Percentiles rank a stretch among this genome's conserved stretches.
Evolutionary conservation across 495 filamentous ascomycete species (phyloP).

Genomic region (Talaromyces thailandensis): DNA sequence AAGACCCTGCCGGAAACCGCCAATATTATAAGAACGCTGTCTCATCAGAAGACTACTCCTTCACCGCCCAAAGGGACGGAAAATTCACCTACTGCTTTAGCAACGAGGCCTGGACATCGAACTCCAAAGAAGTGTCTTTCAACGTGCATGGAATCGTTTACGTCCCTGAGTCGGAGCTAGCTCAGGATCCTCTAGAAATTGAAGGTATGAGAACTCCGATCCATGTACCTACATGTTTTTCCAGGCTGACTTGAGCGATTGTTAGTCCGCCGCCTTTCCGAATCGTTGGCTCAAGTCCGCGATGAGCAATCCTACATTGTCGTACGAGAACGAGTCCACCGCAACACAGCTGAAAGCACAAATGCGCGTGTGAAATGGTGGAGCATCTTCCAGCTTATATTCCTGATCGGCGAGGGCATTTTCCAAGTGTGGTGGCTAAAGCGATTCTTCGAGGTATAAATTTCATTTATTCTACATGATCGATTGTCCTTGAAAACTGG

Average conservation of each 20-base stretch:
- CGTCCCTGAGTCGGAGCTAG: conserved; percentile 77
- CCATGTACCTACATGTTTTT: neutral
- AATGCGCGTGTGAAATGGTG: conserved; percentile 98
- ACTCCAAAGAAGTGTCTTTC: conserved; percentile 94
- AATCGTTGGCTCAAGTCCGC: conserved; percentile 82
- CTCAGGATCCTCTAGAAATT: conserved; percentile 79
- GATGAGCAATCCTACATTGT: conserved; percentile 98
- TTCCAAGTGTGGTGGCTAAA: conserved; percentile 99
- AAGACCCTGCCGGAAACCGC: conserved; percentile 66
- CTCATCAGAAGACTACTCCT: conserved; percentile 87
- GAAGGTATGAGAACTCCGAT: conserved; percentile 52
- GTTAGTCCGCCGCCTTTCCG: conserved; percentile 73
- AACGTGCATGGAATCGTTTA: conserved; percentile 99
- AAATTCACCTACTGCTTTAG: conserved; percentile 97
- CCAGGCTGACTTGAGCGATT: neutral
- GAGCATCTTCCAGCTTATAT: conserved; percentile 91
- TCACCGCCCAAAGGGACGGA: conserved; percentile 76
- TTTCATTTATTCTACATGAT: conserved; percentile 17
- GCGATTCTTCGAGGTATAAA: conserved; percentile 88
- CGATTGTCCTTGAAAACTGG: conserved; percentile 9
- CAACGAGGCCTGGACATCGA: conserved; percentile 89
- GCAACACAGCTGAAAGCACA: conserved; percentile 97
- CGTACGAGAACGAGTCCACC: conserved; percentile 85
- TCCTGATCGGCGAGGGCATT: conserved; percentile 83
- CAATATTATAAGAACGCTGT: conserved; percentile 68